Conservation (phyloP, 2,329 filamentous ascomycete genomes). For the Talaromyces sp. region DNA sequence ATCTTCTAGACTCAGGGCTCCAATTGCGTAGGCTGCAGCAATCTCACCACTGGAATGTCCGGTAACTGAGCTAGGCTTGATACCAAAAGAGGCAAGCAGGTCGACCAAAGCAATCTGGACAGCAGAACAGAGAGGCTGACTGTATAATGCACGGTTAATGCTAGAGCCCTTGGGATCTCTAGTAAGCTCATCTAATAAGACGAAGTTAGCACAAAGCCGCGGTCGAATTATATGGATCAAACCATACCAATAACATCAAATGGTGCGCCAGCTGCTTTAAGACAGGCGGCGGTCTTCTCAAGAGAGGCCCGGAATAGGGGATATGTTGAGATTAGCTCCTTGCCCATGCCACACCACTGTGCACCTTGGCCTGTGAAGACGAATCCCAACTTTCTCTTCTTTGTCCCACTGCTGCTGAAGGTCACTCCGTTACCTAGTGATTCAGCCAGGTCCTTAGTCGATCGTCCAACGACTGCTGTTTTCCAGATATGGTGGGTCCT, state of each 20-base stretch:
- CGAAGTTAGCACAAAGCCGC: neutral
- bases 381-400: slow-evolving; percentile 5
- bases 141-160: slow-evolving; percentile 10
- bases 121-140: slow-evolving; percentile 19
- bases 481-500: neutral
- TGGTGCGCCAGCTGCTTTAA: neutral
- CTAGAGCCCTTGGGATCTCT: neutral
- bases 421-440: neutral
- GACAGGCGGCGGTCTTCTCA: neutral
- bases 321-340: slow-evolving; percentile 11
- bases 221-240: neutral
- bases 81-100: slow-evolving; percentile 15
- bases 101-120: slow-evolving; percentile 23
- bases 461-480: neutral
- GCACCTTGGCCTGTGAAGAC: slow-evolving; percentile 23
- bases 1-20: slow-evolving; percentile 8
- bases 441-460: neutral
- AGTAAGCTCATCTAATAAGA: neutral
- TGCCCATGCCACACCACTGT: slow-evolving; percentile 20
- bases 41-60: slow-evolving; percentile 26
- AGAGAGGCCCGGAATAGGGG: neutral
- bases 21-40: slow-evolving; percentile 20
- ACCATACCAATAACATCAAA: neutral
- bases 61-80: slow-evolving; percentile 17
- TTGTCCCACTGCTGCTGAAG: neutral